Evolutionary conservation across 1,139 yeast species (phyloP), one percentile per base, ranked within the genome.

Genomic region (Protomyces arabidopsidicola): DNA sequence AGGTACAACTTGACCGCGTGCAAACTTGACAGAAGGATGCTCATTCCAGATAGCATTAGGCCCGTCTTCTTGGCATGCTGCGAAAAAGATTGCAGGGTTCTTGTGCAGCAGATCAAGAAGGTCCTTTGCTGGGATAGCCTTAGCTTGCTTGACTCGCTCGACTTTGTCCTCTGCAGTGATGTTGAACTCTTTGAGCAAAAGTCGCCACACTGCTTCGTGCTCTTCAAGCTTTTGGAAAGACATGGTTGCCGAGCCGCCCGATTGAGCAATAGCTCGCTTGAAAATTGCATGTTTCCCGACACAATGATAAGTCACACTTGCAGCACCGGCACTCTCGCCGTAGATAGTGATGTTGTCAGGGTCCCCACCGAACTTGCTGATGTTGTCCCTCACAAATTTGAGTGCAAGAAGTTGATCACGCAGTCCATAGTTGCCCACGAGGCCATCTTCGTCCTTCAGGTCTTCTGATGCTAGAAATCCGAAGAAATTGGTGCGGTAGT

Each of bases 271-370:
- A 31, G 63, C 63, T 1, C 58, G 63, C 27, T 36, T 45, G 54
- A 60, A 60, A 14, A 60, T 45, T 24, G 55, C 51, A 16, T 58
- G 56, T 20, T 22, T 18, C 8, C 62, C 62, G 16, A 54, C 62
- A 22, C 51, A 38, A 9, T 58, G 62, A 38, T 50, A 58, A 20
- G 45, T 53, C 6, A 62, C 58, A 51, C 54, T 34, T 0, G 74
- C 71, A 0, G 75, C 78, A 10, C 79, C 79, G 18, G 79, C 76
- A 63, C 75, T 71, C 68, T 77, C 75, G 14, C 79, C 79, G 66
- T 72, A 73, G 18, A 77, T 66, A 1, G 78, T 75, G 35, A 77
- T 70, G 51, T 69, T 70, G 8, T 69, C 65, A 2, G 75, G 71
- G 64, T 76, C 71, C 10, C 79, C 79, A 22, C 78, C 78, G 67